Evolutionary conservation across 371 early-diverging fungal genomes (phyloP).

Genomic region (Parasitella parasitica): DNA sequence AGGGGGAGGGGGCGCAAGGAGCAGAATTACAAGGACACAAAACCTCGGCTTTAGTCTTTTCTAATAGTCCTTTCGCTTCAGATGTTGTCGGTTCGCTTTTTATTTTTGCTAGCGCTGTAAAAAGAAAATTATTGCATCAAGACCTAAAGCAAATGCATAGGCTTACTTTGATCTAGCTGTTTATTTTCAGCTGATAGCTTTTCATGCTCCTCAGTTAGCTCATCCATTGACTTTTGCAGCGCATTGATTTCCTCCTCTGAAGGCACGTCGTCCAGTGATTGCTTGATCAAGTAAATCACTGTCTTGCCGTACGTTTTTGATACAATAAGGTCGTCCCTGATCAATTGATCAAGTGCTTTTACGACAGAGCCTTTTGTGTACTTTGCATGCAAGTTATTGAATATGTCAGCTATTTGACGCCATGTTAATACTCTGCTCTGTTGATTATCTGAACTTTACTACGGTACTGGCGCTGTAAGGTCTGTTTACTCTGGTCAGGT

Average conservation of each 20-base stretch:
- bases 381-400: slow-evolving; percentile 23
- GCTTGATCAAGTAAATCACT: slow-evolving; percentile 16
- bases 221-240: background rate
- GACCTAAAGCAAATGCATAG: too few relatives aligned
- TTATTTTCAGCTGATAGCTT: slow-evolving; percentile 4
- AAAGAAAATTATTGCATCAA: background rate
- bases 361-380: slow-evolving; percentile 15
- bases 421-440: background rate
- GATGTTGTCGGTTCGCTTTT: slow-evolving; percentile 13
- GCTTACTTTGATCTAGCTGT: slow-evolving; percentile 7
- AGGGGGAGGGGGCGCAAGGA: too few relatives aligned
- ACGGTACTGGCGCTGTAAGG: slow-evolving; percentile 30
- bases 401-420: slow-evolving; percentile 18
- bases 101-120: background rate
- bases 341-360: slow-evolving; percentile 13
- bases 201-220: background rate
- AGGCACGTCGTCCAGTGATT: background rate
- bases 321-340: slow-evolving; percentile 9
- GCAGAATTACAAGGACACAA: too few relatives aligned
- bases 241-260: background rate
- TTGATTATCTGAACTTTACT: background rate
- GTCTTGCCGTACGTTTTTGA: slow-evolving; percentile 22
- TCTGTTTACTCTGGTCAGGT: slow-evolving; percentile 21
- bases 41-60: slow-evolving; percentile 9
- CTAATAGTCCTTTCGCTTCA: slow-evolving; percentile 6